Base-by-base conservation (phyloP, 352 stramenopile genomes). In the Globisporangium camurandrum region DNA sequence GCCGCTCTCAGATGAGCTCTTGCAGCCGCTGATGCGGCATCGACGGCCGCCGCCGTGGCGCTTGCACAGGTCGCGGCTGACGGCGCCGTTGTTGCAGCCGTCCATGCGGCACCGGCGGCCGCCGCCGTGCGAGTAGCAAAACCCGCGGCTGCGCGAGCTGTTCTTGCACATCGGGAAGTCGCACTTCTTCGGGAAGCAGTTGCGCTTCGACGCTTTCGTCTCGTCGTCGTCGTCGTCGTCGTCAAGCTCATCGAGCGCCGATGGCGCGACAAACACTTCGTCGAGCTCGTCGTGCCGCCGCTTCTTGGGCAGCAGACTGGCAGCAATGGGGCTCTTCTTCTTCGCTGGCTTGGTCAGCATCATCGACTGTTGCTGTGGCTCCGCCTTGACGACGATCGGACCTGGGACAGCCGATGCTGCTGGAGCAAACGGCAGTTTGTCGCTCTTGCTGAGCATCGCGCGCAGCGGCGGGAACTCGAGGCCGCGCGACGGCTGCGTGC, bases 111-210 rank as follows among this genome's bases (percentile, higher is more conserved):
- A 89, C 27, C 77, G 72, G 0, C 77, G 64, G 1, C 77, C 77
- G 9, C 77, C 77, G 17, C 77, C 77, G 46, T 89, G 77, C 48
- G 70, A 85, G 69, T 89, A 89, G 57, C 77, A 89, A 58, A 87
- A 89, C 41, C 78, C 78, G 37, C 78, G 78, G 49, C 71, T 85
- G 39, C 78, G 75, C 17, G 78, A 84, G 52, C 68, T 82, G 72
- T 89, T 89, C 61, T 86, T 86, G 68, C 78, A 89, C 72, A 89
- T 80, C 9, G 78, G 78, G 42, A 89, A 89, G 62, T 87, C 75
- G 57, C 78, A 89, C 51, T 88, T 88, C 67, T 88, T 88, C 19
- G 76, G 76, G 38, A 85, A 80, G 48, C 71, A 84, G 27, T 77
- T 61, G 37, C 76, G 76, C 66, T 88, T 88, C 36, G 36, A 11